Evolutionary conservation across 225 moss, liverwort and hornwort species (phyloP).

Genomic region (Pseudisothecium myosuroides): DNA sequence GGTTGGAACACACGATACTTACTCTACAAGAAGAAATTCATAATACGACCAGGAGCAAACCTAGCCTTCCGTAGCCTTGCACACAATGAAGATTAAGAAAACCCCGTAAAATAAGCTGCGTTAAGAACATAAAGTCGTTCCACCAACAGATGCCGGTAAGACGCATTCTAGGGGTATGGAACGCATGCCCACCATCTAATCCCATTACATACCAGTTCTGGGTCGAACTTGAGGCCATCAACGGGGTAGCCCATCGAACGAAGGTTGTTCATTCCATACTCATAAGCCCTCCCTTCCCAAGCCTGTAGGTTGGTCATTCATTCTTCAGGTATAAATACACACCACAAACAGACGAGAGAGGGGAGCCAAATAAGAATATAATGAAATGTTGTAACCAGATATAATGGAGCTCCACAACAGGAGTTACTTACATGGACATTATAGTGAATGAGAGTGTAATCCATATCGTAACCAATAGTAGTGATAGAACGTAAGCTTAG

Average conservation of each 20-base stretch:
- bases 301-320: slow-evolving; percentile 30
- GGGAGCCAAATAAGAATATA: neutral
- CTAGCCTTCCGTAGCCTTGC: neutral
- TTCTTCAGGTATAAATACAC: neutral
- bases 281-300: slow-evolving; percentile 92
- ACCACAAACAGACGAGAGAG: neutral
- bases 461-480: slow-evolving; percentile 93
- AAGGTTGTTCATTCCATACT: slow-evolving; percentile 81
- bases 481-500: slow-evolving; percentile 77
- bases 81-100: neutral
- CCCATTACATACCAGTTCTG: slow-evolving; percentile 51
- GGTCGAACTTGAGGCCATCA: slow-evolving; percentile 73
- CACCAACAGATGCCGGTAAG: neutral
- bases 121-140: neutral
- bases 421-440: slow-evolving; percentile 50
- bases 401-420: neutral
- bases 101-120: neutral
- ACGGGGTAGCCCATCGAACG: slow-evolving; percentile 76
- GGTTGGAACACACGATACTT: neutral
- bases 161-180: neutral
- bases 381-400: neutral
- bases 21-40: neutral
- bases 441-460: slow-evolving; percentile 86
- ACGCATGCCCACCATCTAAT: neutral
- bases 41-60: neutral